phyloP scores from a whole-genome alignment of 495 filamentous ascomycete genomes.

The Penicillium simplicissimum region DNA sequence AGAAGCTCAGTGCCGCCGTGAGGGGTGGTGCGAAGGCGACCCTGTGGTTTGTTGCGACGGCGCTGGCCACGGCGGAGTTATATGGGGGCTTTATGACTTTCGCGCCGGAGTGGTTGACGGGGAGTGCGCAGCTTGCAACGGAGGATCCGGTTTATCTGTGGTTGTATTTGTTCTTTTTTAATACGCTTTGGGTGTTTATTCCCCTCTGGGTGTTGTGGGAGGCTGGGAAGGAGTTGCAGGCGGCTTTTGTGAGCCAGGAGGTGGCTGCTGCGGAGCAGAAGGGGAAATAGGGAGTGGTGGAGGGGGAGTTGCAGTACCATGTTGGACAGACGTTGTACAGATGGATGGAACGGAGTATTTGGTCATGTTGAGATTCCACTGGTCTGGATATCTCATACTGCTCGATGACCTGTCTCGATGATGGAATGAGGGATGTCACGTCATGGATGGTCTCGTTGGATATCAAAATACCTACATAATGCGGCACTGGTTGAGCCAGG shows the following conservation, averaged over 20 bases:
- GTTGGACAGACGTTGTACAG: background rate
- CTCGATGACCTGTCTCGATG: too few species aligned
- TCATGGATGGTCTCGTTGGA: background rate
- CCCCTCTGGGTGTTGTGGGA: conserved; percentile 76
- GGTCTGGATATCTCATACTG: background rate
- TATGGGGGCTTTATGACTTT: conserved; percentile 99
- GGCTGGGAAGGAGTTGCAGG: conserved; percentile 58
- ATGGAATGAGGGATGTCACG: too few species aligned
- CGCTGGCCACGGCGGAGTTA: conserved; percentile 88
- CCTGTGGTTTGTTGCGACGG: conserved; percentile 66
- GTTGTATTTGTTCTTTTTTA: conserved; percentile 92
- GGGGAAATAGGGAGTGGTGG: conserved; percentile 5
- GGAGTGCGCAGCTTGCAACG: conserved; percentile 72
- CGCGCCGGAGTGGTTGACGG: conserved; percentile 87
- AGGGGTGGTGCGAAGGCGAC: conserved; percentile 50
- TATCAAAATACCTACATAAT: background rate
- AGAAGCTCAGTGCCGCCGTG: conserved; percentile 16
- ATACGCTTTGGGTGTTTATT: conserved; percentile 82
- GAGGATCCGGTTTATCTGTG: conserved; percentile 83
- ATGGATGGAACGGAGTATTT: background rate
- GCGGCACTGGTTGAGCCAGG: conserved; percentile 2
- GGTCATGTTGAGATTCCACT: background rate
- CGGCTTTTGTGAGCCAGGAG: conserved; percentile 51
- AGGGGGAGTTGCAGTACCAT: background rate
- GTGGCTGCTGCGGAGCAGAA: conserved; percentile 14